Conservation (phyloP, 2,329 filamentous ascomycete genomes). For the Sphaerulina vaccinii region DNA sequence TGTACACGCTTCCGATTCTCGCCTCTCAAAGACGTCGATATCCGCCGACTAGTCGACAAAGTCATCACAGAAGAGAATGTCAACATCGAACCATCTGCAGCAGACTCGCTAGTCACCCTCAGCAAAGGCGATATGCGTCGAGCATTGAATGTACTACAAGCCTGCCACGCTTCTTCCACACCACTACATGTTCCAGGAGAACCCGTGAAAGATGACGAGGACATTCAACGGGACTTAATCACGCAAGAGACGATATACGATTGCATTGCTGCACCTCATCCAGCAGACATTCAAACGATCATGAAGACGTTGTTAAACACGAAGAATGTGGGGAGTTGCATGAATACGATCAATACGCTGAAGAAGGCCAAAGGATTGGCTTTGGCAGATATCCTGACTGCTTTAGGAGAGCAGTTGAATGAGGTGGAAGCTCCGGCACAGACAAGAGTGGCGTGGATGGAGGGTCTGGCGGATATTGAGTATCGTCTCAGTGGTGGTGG, state of each 20-base stretch:
- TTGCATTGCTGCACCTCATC: slow-evolving; percentile 93
- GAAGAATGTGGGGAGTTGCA: slow-evolving; percentile 82
- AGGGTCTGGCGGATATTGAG: slow-evolving; percentile 88
- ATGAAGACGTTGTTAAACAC: slow-evolving; percentile 79
- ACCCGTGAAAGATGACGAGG: slow-evolving; percentile 50
- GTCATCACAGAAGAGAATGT: slow-evolving; percentile 86
- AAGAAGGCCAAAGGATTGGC: slow-evolving; percentile 85
- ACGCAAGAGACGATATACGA: slow-evolving; percentile 92
- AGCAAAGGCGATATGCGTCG: slow-evolving; percentile 96
- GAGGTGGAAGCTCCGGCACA: slow-evolving; percentile 81
- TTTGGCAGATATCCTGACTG: slow-evolving; percentile 88
- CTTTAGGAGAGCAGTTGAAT: slow-evolving; percentile 76
- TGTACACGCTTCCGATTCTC: slow-evolving; percentile 96
- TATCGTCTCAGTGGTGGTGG: slow-evolving; percentile 85
- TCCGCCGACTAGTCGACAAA: slow-evolving; percentile 78
- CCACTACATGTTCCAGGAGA: slow-evolving; percentile 52
- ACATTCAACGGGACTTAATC: slow-evolving; percentile 75
- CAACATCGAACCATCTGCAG: slow-evolving; percentile 76
- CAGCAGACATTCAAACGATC: slow-evolving; percentile 81
- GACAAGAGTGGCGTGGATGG: slow-evolving; percentile 87
- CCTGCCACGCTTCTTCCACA: slow-evolving; percentile 89
- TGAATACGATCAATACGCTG: slow-evolving; percentile 82
- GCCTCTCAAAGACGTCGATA: slow-evolving; percentile 84
- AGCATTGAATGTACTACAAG: slow-evolving; percentile 91
- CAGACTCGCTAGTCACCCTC: slow-evolving; percentile 77